Conservation (phyloP, 1,284 basidiomycete species). For the Moesziomyces sp. region DNA sequence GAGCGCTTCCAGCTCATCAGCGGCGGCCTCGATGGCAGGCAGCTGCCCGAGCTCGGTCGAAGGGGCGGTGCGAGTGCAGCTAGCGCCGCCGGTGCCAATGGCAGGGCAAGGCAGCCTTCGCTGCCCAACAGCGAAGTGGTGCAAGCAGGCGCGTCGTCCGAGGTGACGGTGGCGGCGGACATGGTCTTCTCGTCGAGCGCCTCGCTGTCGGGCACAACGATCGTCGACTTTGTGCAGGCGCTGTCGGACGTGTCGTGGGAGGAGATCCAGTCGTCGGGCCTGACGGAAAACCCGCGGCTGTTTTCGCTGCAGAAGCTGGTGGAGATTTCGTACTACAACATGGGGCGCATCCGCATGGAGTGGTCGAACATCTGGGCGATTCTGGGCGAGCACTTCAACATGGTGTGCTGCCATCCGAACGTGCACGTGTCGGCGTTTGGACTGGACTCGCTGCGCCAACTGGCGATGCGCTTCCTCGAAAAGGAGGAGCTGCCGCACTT, state of each 20-base stretch:
- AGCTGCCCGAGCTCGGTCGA: slow-evolving; percentile 81
- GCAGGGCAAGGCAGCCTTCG: slow-evolving; percentile 24
- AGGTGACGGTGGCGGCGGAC: slow-evolving; percentile 97
- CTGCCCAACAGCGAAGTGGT: slow-evolving; percentile 88
- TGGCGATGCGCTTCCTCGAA: slow-evolving; percentile 98
- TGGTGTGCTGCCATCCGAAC: slow-evolving; percentile 98
- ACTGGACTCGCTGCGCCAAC: slow-evolving; percentile 93
- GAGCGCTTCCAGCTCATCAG: slow-evolving; percentile 68
- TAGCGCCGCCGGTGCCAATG: slow-evolving; percentile 12
- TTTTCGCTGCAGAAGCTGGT: slow-evolving; percentile 99
- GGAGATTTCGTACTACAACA: slow-evolving; percentile 99
- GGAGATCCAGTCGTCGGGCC: slow-evolving; percentile 95
- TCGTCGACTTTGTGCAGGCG: slow-evolving; percentile 96
- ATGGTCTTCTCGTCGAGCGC: slow-evolving; percentile 98
- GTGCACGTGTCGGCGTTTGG: slow-evolving; percentile 97
- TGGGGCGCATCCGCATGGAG: slow-evolving; percentile 96
- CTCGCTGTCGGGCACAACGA: slow-evolving; percentile 92
- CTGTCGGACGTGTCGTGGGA: slow-evolving; percentile 98
- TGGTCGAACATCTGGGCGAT: slow-evolving; percentile 99
- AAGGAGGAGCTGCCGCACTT: slow-evolving; percentile 98
- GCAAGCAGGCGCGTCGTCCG: slow-evolving; percentile 94
- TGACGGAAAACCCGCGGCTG: slow-evolving; percentile 86
- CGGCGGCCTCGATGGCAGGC: slow-evolving; percentile 70
- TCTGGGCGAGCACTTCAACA: slow-evolving; percentile 98
- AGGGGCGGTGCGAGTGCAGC: slow-evolving; percentile 67